Base-by-base conservation (phyloP, 2,329 filamentous ascomycete species). In the Drechslera avenae region DNA sequence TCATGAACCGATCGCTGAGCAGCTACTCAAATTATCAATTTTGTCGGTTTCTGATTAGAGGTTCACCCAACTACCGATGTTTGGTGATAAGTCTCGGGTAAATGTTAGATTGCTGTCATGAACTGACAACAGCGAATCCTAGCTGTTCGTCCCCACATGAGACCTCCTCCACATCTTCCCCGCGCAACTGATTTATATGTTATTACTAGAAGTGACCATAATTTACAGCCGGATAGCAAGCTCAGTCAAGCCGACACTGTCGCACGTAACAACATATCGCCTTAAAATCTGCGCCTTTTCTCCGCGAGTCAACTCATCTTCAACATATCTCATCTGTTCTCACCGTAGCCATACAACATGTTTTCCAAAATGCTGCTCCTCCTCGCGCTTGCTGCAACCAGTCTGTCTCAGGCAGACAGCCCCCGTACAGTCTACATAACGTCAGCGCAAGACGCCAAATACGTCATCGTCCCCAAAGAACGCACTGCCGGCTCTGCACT, bases 341-440 rank as follows among this genome's bases (percentile, higher is more conserved):
- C n/a, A n/a, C n/a, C n/a, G n/a, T n/a, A n/a, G n/a, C n/a, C n/a
- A n/a, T n/a, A n/a, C n/a, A 50, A 1, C 1, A 70, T 69, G 66
- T 39, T 67, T 12, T 40, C 48, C 5, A 51, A 37, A 4, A 43
- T 56, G 3, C 16, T 69, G 18, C 10, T 68, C 35, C 32, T 51
- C 17, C 46, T 67, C 19, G 60, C 59, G 12, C 50, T 69, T 31
- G 58, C 59, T 13, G 60, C 56, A 19, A 58, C 57, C 7, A 56
- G 56, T 30, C 32, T 69, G 9, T 52, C 62, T 17, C 62, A 67
- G 42, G 50, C 65, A 8, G 57, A 50, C 18, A 66, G 64, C 21
- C 68, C 69, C 39, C 65, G 65, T 31, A 59, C 50, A 17, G 66
- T 69, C 21, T 69, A 66, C 54, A 63, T 70, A 17, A 65, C 63